Evolutionary conservation across 2,329 filamentous ascomycete species (phyloP), one percentile per base, ranked within the genome.

Genomic region (Penicillium sp.): DNA sequence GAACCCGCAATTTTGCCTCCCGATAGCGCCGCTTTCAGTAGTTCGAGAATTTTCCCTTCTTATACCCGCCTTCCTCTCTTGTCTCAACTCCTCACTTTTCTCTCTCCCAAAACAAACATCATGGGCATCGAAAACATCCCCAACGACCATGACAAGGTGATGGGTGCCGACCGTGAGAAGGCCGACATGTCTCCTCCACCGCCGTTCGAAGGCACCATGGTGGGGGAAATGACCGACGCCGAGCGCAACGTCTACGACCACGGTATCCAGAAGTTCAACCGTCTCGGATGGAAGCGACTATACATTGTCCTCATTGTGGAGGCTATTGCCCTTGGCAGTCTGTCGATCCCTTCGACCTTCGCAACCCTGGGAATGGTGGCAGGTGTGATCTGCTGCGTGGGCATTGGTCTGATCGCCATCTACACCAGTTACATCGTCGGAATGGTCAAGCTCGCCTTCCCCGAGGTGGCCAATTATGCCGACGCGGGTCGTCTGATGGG

Each of bases 221-320:
- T 58, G 18, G 56, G 56, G 36, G 54, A 58, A 24, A 56, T 58
- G 48, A 56, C 42, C 31, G 56, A 56, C n/a, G 46, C 49, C 1
- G 56, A 58, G 34, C 40, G 52, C 22, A 55, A 55, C n/a, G 22
- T 55, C 27, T 49, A 55, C 38, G 45, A 55, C 14, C 50, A 56
- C 13, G 54, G 54, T 8, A 48, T 53, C n/a, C 42, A 56, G 21
- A 60, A 47, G 24, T 62, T 61, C 47, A 55, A 51, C 14, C 58
- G 54, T 43, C 68, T 80, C 18, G 72, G 80, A 47, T 83, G 80
- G 80, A 78, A 80, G 62, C 71, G 76, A 16, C 66, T 79, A 24
- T 79, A 77, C 1, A 67, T 79, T 31, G 76, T 78, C 57, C 64
- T 79, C 45, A 77, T 80, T 39, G 78, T 79, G 38, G 78, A 80